Base-by-base conservation (phyloP, 1,284 basidiomycete species). In the Leccinum laetum region DNA sequence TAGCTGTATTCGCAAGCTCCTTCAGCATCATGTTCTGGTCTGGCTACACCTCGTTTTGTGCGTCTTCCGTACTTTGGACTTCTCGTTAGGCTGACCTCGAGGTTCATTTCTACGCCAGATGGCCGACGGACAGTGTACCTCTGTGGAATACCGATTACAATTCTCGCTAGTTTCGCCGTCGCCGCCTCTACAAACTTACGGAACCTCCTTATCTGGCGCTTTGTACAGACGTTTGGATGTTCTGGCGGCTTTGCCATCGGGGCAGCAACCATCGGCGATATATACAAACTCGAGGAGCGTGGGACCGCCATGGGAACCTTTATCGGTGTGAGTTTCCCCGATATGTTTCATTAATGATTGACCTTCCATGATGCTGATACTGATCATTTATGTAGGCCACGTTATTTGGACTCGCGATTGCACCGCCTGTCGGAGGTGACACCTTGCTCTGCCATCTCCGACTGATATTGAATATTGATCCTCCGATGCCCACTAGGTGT, bases 271-370 rank as follows among this genome's bases (percentile, higher is more conserved):
- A 81, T 86, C 7, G 83, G 82, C 0, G 84, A 86, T 69, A 78
- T 86, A 14, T 85, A 79, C 66, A 71, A 60, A 29, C 75, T 83
- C 1, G 80, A 82, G 16, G 79, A 83, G 66, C 73, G 84, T 46
- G 83, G 83, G 0, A 77, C 76, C 9, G 84, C 82, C 0, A 84
- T 85, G 80, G 81, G 83, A 0, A 75, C 76, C 46, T 84, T 80
- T 70, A 76, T 75, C 57, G 80, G 80, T 9, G 81, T 83, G 56
- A 69, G 80, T 71, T 26, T 26, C 1, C 16, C 4, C 16, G 1
- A 7, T 21, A 14, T n/a, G 10, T 3, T 6, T 1, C 4, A 16
- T 32, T 16, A 2, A 49, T 32, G 10, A 41, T 52, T 52, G 11
- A 52, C 7, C 18, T 52, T 21, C 18, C 29, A 24, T 8, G 46